Evolutionary conservation across 2,329 filamentous ascomycete genomes (phyloP).

Genomic region (Immersiporthe knoxdaviesiana): DNA sequence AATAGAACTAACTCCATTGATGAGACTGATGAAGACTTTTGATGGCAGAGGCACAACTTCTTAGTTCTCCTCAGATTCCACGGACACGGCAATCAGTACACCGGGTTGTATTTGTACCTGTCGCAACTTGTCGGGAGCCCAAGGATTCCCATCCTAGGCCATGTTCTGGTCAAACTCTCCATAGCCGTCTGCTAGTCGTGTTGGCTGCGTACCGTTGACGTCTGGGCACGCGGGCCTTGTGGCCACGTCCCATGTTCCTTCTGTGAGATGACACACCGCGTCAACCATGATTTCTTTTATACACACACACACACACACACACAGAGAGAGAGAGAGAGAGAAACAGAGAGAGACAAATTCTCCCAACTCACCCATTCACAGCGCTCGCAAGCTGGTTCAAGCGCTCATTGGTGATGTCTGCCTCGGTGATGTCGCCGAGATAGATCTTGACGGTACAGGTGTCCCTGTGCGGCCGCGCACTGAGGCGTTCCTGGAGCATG

Average conservation of each 20-base stretch:
- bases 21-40: neutral
- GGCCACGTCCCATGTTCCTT: neutral
- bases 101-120: neutral
- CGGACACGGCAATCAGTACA: neutral
- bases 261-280: neutral
- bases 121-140: neutral
- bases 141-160: neutral
- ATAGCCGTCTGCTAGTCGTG: neutral
- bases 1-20: neutral
- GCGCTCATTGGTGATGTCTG: neutral
- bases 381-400: neutral
- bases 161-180: slow-evolving; percentile 7
- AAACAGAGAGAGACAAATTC: neutral
- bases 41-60: neutral
- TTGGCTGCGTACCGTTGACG: slow-evolving; percentile 5
- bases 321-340: neutral
- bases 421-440: neutral
- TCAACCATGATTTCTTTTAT: neutral
- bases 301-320: too few relatives aligned
- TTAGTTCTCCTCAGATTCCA: neutral
- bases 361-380: neutral
- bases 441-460: slow-evolving; percentile 5
- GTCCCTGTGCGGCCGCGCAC: neutral
- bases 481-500: neutral
- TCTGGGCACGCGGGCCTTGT: neutral